phyloP scores from a whole-genome alignment of 192 early-diverging fungal genomes.

The Spizellomyces punctatus region DNA sequence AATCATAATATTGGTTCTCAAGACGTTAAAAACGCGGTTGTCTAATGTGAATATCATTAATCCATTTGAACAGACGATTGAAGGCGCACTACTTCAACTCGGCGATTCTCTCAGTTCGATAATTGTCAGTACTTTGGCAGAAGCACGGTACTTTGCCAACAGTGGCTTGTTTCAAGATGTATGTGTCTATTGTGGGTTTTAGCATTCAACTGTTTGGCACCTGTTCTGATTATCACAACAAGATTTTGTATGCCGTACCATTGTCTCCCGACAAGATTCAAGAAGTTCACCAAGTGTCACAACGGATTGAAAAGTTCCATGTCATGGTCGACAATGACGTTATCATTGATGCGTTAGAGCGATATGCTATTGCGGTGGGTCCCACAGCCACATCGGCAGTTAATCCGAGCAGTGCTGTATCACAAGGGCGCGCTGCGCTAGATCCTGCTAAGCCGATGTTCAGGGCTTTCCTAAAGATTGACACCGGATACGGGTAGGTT shows the following conservation, averaged over 20 bases:
- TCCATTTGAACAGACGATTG: conserved; percentile 9
- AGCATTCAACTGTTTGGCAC: not conserved
- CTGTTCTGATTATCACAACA: not conserved
- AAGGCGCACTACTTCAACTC: conserved; percentile 22
- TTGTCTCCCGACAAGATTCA: conserved; percentile 30
- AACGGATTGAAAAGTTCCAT: conserved; percentile 13
- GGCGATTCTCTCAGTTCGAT: conserved; percentile 6
- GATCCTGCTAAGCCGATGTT: not conserved
- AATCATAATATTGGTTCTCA: no score
- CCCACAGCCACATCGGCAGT: not conserved
- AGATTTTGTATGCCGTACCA: conserved; percentile 27
- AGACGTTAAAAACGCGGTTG: no score
- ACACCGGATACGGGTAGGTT: conserved; percentile 27
- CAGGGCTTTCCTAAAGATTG: conserved; percentile 25
- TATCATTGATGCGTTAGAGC: conserved; percentile 27
- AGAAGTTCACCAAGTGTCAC: conserved; percentile 23
- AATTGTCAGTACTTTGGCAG: conserved; percentile 21
- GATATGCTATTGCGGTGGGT: conserved; percentile 17
- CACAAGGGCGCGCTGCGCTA: conserved; percentile 2
- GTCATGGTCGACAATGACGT: conserved; percentile 24
- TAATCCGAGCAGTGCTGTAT: conserved; percentile 19
- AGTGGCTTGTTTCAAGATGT: conserved; percentile 21
- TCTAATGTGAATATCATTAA: no score
- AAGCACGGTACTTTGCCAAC: conserved; percentile 26
- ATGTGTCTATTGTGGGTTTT: not conserved